phyloP scores from a whole-genome alignment of 2,329 filamentous ascomycete genomes.

The Ophiostoma himal-ulmi region DNA sequence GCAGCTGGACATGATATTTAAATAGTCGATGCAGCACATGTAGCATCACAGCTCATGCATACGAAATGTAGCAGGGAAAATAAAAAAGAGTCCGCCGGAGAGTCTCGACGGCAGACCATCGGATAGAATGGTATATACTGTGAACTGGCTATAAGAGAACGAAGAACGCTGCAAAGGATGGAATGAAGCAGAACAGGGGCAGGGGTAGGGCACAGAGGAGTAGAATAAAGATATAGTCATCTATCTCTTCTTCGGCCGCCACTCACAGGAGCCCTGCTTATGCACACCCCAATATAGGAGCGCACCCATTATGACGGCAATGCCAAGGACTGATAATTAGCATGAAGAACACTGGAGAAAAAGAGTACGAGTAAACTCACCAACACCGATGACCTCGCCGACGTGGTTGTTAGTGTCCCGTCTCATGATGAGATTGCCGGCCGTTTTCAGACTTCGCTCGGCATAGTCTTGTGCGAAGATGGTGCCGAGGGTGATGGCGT shows the following conservation, averaged over 20 bases:
- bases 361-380: not conserved
- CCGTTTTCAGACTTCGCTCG: conserved; percentile 14
- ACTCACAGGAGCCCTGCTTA: conserved; percentile 19
- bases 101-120: conserved; percentile 15
- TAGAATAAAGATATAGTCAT: not conserved
- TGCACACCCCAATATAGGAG: conserved; percentile 22
- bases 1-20: not conserved
- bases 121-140: conserved; percentile 11
- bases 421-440: conserved; percentile 16
- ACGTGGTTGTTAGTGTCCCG: conserved; percentile 20
- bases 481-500: conserved; percentile 2
- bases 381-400: conserved; percentile 19
- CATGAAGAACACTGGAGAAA: too few species aligned
- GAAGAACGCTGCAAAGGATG: conserved; percentile 2
- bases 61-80: not conserved
- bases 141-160: not conserved
- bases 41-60: not conserved
- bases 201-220: not conserved
- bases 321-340: conserved; percentile 5
- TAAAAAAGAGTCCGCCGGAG: not conserved
- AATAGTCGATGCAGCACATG: not conserved
- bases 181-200: not conserved
- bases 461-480: conserved; percentile 12
- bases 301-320: conserved; percentile 15
- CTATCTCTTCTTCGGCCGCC: conserved; percentile 16